Evolutionary conservation across 1,284 basidiomycete species (phyloP).

Genomic region (Puccinia triticina): DNA sequence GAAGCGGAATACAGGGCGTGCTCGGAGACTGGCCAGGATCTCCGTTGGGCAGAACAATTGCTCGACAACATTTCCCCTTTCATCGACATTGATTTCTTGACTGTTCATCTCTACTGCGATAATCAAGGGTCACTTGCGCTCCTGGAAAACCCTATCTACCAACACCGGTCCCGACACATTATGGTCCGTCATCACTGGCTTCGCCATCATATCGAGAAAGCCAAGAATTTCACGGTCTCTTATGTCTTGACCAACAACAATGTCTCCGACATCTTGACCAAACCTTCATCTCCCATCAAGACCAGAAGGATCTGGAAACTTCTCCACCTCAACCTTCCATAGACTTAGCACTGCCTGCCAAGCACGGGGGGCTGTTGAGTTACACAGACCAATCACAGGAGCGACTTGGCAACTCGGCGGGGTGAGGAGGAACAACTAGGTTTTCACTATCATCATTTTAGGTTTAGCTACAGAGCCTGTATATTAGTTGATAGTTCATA

Average conservation of each 20-base stretch:
- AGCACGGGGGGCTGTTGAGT: background rate
- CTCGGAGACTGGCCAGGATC: no score
- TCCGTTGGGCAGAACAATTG: background rate
- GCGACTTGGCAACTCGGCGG: no score
- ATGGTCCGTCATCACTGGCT: background rate
- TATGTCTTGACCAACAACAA: background rate
- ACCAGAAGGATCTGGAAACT: background rate
- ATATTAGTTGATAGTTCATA: no score
- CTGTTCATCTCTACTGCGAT: background rate
- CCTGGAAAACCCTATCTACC: background rate
- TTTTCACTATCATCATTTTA: no score
- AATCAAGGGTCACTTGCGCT: background rate
- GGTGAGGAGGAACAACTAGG: background rate
- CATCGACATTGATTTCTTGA: no score
- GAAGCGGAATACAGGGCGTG: no score
- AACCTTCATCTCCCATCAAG: background rate
- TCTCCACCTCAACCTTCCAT: background rate
- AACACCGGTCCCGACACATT: conserved; percentile 1
- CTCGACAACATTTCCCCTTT: background rate
- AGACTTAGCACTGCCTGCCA: background rate
- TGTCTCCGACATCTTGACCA: background rate
- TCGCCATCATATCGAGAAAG: background rate
- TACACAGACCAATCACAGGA: background rate
- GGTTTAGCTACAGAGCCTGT: no score
- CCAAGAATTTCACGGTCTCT: background rate